These are phyloP conservation scores for Vaccinium myrtillus DNA, from an alignment of 148 eudicot species.

Conservation along the genomic window DNA sequence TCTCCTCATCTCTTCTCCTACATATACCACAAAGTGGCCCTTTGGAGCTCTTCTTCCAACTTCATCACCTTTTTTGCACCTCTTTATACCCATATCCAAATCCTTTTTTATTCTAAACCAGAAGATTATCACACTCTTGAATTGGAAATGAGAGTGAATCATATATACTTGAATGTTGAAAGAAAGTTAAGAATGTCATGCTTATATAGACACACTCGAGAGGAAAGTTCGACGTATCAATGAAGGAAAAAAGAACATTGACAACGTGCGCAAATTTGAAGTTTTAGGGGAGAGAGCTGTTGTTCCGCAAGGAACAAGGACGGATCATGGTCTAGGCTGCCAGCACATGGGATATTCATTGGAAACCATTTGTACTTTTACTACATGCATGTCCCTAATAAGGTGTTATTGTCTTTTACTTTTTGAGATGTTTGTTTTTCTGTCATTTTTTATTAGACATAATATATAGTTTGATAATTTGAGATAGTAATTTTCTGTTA, in stretches of 20 bases:
- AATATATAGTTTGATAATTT: neutral
- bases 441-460: neutral
- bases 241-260: neutral
- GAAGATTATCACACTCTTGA: neutral
- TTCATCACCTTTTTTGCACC: neutral
- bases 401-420: too few species aligned
- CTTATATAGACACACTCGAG: neutral
- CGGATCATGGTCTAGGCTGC: neutral
- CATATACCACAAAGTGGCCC: slow-evolving; percentile 75
- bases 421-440: neutral
- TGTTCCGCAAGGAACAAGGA: neutral
- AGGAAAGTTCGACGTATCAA: neutral
- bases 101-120: neutral
- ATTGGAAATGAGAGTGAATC: neutral
- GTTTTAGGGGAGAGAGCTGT: neutral
- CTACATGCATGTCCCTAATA: too few species aligned
- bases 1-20: slow-evolving; percentile 46
- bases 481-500: neutral
- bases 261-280: neutral
- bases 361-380: neutral
- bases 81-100: slow-evolving; percentile 12
- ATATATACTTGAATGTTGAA: neutral
- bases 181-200: neutral
- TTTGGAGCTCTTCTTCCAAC: slow-evolving; percentile 37
- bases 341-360: neutral